Percentiles rank a stretch among this genome's conserved stretches.
phyloP scores from a whole-genome alignment of 345 rosid species.

The Rubroshorea leprosula region DNA sequence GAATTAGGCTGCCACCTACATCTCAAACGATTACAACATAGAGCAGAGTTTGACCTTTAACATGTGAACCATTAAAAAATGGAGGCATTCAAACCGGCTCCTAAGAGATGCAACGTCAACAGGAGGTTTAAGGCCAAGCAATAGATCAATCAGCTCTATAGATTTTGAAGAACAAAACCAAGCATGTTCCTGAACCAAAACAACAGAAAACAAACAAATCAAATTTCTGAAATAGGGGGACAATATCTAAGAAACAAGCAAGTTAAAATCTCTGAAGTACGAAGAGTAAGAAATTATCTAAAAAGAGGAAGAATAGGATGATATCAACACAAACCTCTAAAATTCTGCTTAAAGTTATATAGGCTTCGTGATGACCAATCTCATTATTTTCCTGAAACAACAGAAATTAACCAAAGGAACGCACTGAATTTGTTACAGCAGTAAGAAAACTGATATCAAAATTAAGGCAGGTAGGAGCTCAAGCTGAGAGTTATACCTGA shows the following conservation, averaged over 20 bases:
- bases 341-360: constrained; percentile 57
- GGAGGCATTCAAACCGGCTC: constrained; percentile 73
- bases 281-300: too few species aligned
- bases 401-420: constrained; percentile 16
- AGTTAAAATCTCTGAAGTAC: too few species aligned
- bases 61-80: constrained; percentile 52
- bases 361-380: constrained; percentile 58
- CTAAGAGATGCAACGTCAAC: constrained; percentile 41
- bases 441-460: not conserved
- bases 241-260: constrained; percentile 4
- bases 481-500: constrained; percentile 31
- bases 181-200: constrained; percentile 57
- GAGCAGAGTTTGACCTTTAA: constrained; percentile 48
- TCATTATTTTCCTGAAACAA: constrained; percentile 44
- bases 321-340: constrained; percentile 43
- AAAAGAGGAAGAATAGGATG: too few species aligned
- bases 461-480: not conserved
- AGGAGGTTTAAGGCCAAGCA: constrained; percentile 56
- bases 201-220: constrained; percentile 16
- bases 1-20: constrained; percentile 6
- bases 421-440: not conserved
- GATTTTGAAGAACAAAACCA: constrained; percentile 65
- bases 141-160: constrained; percentile 63
- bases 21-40: not conserved
- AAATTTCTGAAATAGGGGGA: constrained; percentile 8